Evolutionary conservation across 2,329 filamentous ascomycete species (phyloP).

Genomic region (Sclerotinia sclerotiorum): DNA sequence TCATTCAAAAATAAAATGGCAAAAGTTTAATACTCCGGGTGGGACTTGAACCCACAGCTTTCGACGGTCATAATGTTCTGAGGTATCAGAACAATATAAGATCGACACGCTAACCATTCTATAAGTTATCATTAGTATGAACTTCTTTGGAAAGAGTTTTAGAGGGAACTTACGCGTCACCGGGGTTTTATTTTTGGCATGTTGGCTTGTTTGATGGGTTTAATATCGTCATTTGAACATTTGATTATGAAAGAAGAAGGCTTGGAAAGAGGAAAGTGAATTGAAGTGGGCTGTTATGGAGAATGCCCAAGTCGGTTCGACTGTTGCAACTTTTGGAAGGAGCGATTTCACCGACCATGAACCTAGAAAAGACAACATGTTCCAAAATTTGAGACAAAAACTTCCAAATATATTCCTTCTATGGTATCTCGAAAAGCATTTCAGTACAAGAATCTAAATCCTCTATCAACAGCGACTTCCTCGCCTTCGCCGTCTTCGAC

Average conservation of each 20-base stretch:
- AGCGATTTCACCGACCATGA: not conserved
- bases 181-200: conserved; percentile 5
- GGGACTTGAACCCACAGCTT: conserved; percentile 26
- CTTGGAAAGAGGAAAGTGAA: not conserved
- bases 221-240: not conserved
- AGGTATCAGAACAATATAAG: conserved; percentile 26
- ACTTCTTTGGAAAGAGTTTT: not conserved
- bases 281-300: not conserved
- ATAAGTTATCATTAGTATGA: not conserved
- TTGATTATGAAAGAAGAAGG: not conserved
- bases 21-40: conserved; percentile 20
- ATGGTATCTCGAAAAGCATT: not conserved
- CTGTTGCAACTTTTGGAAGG: conserved; percentile 1
- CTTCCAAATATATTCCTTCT: not conserved
- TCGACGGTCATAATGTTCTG: conserved; percentile 25
- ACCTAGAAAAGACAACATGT: not conserved
- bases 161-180: conserved; percentile 19
- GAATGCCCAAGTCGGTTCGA: not conserved
- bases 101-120: conserved; percentile 33
- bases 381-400: too few relatives aligned
- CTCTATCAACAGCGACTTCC: conserved; percentile 19
- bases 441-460: conserved; percentile 14
- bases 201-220: conserved; percentile 13
- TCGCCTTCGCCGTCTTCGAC: conserved; percentile 15
- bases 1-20: not conserved